These are phyloP conservation scores for Talaromyces sp. DNA, from an alignment of 2,329 filamentous ascomycete species.

Conservation along the genomic window DNA sequence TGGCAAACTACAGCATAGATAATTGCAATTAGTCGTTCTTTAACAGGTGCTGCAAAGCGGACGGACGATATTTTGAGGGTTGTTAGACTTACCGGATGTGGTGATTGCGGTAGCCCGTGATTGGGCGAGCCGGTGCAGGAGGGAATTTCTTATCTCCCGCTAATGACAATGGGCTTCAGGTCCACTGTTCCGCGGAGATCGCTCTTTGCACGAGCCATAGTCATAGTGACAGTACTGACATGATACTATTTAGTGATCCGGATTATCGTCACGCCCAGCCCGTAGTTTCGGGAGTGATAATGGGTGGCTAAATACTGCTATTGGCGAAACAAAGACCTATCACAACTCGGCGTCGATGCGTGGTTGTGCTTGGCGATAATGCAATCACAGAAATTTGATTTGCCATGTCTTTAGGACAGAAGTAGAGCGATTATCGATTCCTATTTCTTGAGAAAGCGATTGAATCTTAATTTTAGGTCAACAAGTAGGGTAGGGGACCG, in stretches of 20 bases:
- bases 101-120: neutral
- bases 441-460: neutral
- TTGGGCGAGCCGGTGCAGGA: neutral
- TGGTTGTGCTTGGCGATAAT: neutral
- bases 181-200: neutral
- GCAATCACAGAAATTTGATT: neutral
- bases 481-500: neutral
- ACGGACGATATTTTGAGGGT: neutral
- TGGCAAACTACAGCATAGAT: neutral
- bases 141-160: neutral
- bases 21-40: neutral
- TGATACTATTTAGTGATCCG: neutral
- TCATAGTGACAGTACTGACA: neutral
- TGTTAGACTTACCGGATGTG: neutral
- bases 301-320: neutral
- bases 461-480: neutral
- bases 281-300: neutral
- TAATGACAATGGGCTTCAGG: neutral
- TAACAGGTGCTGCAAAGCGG: neutral
- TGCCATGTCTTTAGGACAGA: neutral
- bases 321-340: neutral
- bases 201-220: neutral
- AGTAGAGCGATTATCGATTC: neutral
- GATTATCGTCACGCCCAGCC: neutral
- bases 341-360: neutral